Base-by-base conservation (phyloP, 73 alveolate genomes). In the Paramecium primaurelia region DNA sequence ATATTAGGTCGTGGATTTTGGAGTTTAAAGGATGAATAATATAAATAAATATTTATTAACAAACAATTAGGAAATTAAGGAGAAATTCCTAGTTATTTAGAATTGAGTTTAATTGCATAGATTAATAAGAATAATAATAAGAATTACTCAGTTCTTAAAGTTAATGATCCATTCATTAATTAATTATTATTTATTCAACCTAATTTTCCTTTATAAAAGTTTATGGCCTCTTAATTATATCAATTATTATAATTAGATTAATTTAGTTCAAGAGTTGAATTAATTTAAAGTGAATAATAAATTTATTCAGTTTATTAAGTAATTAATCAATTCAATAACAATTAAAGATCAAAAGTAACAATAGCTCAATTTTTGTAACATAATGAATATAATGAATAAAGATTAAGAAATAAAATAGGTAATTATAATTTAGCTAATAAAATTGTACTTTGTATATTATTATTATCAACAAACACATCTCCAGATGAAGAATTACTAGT, bases 61-160 rank as follows among this genome's bases (percentile, higher is more conserved):
- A 30, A 75, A 6, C 9, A 75, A 38, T 20, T 75, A n/a, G 22
- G 18, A 1, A 38, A 36, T 20, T 20, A 75, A 9, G 84, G 47
- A 32, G 84, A 64, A 28, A 36, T 75, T 16, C 88, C 88, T 0
- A 20, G 60, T 75, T 75, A 75, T 75, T 75, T 75, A n/a, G 88
- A 75, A 75, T 22, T 75, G 38, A 38, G 47, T 42, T 42, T 75
- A 16, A 42, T 32, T 38, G n/a, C 37, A 75, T 36, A 30, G 16
- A 38, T 75, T 36, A 38, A 75, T 25, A 30, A 75, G 36, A 38
- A 36, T 75, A 75, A 38, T 14, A 75, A 75, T 38, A 38, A 38
- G 20, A 38, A 75, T 26, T 75, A 75, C 14, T 34, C 58, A 36
- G 60, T 75, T n/a, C 20, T 75, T 20, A 38, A 34, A 12, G 58